Evolutionary conservation across 1,139 yeast genomes (phyloP), one percentile per base, ranked within the genome.

Genomic region (Diutina catenulata): DNA sequence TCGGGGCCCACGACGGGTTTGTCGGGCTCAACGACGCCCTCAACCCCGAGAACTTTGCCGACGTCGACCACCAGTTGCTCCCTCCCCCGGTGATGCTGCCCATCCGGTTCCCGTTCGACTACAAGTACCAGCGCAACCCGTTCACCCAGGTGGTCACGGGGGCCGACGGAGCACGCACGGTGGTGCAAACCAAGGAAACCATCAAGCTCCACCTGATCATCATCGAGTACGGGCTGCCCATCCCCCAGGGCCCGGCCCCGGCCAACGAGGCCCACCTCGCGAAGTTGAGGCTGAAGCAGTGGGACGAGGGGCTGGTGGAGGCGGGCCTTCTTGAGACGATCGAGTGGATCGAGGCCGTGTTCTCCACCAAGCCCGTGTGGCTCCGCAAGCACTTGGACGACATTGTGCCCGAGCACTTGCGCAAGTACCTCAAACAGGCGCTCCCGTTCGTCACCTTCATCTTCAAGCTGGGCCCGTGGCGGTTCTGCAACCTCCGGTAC

Each of bases 391-490:
- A 83, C 43, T 52, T 91, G 29, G 75, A 73, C 41, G 69, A 72
- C 43, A 59, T 82, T 32, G 64, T 76, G 2, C 80, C 86, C 0
- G 53, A 57, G 3, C 66, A 68, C 10, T 59, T 74, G 37, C 62
- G 68, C 44, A 60, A 70, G 42, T 68, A 70, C 15, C 56, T 88
- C 31, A 79, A 82, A 47, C 76, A 70, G 44, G 93, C 95, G 0
- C 58, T 93, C 38, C 95, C 97, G 0, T 78, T 82, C 50, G 81
- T 87, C 0, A 70, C 95, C 0, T 91, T 76, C 52, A 70, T 83
- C 29, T 82, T 78, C 54, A 75, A 80, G 25, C 81, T 81, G 51
- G 98, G 99, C 0, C 98, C 98, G 0, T 91, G 95, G 95, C 69
- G 97, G 49, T 86, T 86, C 45, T 74, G 94, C n/a, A 84, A 80